Evolutionary conservation across 2,329 filamentous ascomycete species (phyloP), one percentile per base, ranked within the genome.

Genomic region (Fonsecaea pedrosoi): DNA sequence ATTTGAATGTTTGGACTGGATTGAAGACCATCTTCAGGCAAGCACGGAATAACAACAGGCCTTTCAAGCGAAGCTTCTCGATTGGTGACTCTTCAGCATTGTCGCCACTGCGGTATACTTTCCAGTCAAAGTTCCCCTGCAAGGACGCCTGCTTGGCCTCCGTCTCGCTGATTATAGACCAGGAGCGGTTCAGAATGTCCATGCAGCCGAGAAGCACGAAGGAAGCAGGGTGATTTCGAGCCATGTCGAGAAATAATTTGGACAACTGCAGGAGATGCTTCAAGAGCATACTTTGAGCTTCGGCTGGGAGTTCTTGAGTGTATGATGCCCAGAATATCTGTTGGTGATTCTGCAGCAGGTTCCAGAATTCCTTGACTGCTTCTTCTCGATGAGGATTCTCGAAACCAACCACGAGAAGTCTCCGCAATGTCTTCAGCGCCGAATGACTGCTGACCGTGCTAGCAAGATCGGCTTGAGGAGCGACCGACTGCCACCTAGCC

Each of bases 221-320:
- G 62, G 92, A 91, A 3, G 91, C 89, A 1, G 94, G 89, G 76
- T 97, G 93, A 4, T 84, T 81, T 58, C 87, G 87, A 1, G 92
- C 88, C 89, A 98, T 94, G 64, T 92, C 89, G 45, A 96, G 84
- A 76, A 98, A 95, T 2, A 99, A 82, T 78, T 98, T 99, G 3
- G 94, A 89, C 58, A 98, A 89, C 75, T 98, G 94, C 50, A 97
- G 80, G 1, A 97, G 82, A 75, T 97, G 94, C 75, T 93, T 96
- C 71, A 91, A 91, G n/a, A 96, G 81, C 30, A 90, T 75, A 40
- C 85, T 85, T 86, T 85, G 30, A 88, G 84, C 3, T 80, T 78
- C 3, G 80, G 48, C 83, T 4, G 67, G 45, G 5, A 55, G 84
- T 58, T 87, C 84, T 50, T 84, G 82, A 70, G 84, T 83, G 60